Evolutionary conservation across 768 basidiomycete genomes (phyloP), one percentile per base, ranked within the genome.

Genomic region (Auricularia cornea): DNA sequence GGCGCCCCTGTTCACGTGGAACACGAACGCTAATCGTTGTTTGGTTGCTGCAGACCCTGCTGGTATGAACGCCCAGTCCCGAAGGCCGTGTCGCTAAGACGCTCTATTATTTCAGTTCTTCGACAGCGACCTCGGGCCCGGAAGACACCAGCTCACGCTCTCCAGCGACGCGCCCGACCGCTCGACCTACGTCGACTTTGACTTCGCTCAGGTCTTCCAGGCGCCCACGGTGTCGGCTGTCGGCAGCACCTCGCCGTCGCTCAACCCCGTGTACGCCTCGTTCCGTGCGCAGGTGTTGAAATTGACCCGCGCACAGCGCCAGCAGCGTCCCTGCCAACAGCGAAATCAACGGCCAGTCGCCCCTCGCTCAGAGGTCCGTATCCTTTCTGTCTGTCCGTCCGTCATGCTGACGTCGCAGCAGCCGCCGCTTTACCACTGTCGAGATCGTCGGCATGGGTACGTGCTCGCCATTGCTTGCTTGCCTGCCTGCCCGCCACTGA

Each of bases 151-250:
- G 23, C 62, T 84, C 26, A 73, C 71, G 1, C 64, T 82, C 35
- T 71, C 78, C 74, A 63, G 67, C 73, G 30, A 65, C 71, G 60
- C 44, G 66, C 12, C 71, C 70, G 18, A 71, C 74, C 32, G 74
- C 75, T 1, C 74, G 51, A n/a, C 73, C 12, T 81, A 78, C 66
- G 72, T 82, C 54, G 81, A 83, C 66, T 60, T 82, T 32, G 81
- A 82, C 64, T 72, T 74, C 16, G 72, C 82, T 28, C 70, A 68
- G 12, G 73, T 70, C 72, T 30, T 57, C 64, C 40, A 41, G 52
- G 54, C 40, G 44, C 60, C 38, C 54, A 64, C 70, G 56, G 41
- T 74, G 23, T 75, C 72, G 11, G 68, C 70, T n/a, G 63, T 71
- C 18, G 35, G 67, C 10, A 70, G 72, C 66, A 65, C 69, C 52